Base-by-base conservation (phyloP, 2,329 filamentous ascomycete genomes). In the Cercospora nicotianae region DNA sequence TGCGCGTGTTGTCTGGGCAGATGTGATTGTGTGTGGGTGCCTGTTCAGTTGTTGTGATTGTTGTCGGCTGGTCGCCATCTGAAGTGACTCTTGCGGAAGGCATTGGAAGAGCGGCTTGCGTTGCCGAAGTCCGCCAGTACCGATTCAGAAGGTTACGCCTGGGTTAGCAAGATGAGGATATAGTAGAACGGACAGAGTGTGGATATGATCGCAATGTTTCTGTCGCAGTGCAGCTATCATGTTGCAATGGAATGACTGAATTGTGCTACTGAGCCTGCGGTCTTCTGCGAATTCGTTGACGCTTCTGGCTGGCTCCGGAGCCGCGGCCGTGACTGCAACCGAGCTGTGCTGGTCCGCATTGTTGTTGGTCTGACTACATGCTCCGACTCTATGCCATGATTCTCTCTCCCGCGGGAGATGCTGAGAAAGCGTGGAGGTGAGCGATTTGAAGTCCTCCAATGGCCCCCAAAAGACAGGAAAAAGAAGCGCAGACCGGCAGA, bases 71-170 rank as follows among this genome's bases (percentile, higher is more conserved):
- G 9, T 55, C 20, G 48, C 20, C 48, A n/a, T 16, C 48, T 55
- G 13, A 10, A 30, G 48, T 55, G 48, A 55, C 23, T 55, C 48
- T 55, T 28, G 48, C 48, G 48, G 48, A 30, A 55, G 48, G 23
- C 48, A 55, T 28, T 53, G 48, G 48, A 3, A 23, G 13, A 16
- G 23, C 61, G 61, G 45, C 48, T 36, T 63, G n/a, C 61, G 45
- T 23, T 63, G 48, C 61, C 61, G 61, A 55, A n/a, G 23, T 26
- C 30, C 48, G 61, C 61, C 61, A 63, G 36, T 55, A 28, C 48
- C 48, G 48, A 55, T 55, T 28, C 8, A 28, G 48, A 55, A 55
- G 48, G 48, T 55, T 55, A 51, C 13, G 45, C 45, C 45, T 51
- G 10, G 45, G 20, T 16, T 0, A 20, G 20, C 48, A 23, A 13